Conservation (phyloP, 805 yeast genomes). For the Teunomyces cretensis region DNA sequence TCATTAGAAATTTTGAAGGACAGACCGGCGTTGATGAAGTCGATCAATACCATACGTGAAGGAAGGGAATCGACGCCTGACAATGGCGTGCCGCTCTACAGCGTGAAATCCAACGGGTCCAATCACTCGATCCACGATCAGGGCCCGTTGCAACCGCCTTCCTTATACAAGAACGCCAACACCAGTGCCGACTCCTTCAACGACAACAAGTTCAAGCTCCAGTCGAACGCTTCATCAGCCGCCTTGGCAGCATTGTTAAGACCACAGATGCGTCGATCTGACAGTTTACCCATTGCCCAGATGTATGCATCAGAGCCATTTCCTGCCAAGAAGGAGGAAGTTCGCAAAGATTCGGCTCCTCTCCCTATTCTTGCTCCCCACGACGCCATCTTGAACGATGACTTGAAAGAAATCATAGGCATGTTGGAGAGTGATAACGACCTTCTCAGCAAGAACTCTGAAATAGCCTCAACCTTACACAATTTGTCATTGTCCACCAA, state of each 20-base stretch:
- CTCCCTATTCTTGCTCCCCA: background rate
- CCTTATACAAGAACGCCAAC: constrained; percentile 14
- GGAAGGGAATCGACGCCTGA: background rate
- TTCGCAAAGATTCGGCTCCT: background rate
- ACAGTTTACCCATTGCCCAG: constrained; percentile 32
- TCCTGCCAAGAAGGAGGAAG: background rate
- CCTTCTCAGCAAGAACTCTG: constrained; percentile 28
- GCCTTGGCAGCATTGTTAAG: constrained; percentile 47
- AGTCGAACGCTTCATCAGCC: constrained; percentile 46
- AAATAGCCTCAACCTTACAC: constrained; percentile 55
- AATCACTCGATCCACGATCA: constrained; percentile 3
- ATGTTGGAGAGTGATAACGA: constrained; percentile 43
- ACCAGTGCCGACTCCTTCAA: constrained; percentile 17
- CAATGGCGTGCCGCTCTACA: constrained; percentile 6
- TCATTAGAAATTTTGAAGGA: constrained; percentile 72
- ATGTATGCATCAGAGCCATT: constrained; percentile 9
- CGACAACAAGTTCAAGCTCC: constrained; percentile 21
- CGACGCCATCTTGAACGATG: constrained; percentile 32
- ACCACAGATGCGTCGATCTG: constrained; percentile 35
- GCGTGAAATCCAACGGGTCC: constrained; percentile 10
- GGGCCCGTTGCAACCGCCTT: constrained; percentile 5
- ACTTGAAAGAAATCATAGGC: constrained; percentile 49
- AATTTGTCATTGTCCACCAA: constrained; percentile 52
- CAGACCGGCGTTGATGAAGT: constrained; percentile 50
- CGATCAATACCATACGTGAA: constrained; percentile 11